A percentile compares a stretch with the other conserved stretches of the same genome.
phyloP scores from a whole-genome alignment of 352 stramenopile species.

The Elongisporangium anandrum region DNA sequence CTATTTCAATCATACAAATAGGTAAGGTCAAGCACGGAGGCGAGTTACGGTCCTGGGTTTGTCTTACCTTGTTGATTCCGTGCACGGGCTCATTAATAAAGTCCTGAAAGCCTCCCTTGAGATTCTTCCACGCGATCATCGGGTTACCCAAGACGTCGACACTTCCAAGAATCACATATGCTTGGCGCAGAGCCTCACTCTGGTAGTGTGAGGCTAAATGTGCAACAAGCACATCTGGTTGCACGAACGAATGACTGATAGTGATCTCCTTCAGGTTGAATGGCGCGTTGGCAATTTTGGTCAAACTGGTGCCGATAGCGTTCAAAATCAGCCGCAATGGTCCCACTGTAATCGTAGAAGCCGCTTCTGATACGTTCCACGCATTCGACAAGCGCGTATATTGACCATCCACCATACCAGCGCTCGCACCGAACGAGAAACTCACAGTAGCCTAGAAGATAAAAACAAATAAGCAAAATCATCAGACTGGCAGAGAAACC shows the following conservation, averaged over 20 bases:
- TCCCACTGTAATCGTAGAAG: slow-evolving; percentile 59
- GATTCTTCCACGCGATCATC: slow-evolving; percentile 86
- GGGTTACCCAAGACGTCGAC: slow-evolving; percentile 87
- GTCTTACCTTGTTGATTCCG: slow-evolving; percentile 56
- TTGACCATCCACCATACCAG: slow-evolving; percentile 57
- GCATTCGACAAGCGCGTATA: slow-evolving; percentile 27
- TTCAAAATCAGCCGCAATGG: slow-evolving; percentile 81
- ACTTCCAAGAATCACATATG: slow-evolving; percentile 85
- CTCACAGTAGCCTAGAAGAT: slow-evolving; percentile 60
- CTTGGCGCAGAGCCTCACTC: slow-evolving; percentile 82
- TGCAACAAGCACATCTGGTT: slow-evolving; percentile 65
- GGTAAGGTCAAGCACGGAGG: no score
- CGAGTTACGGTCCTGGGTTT: not conserved
- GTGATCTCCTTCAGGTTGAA: slow-evolving; percentile 73
- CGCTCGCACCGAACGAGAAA: slow-evolving; percentile 76
- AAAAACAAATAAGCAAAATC: not conserved
- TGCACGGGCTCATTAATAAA: slow-evolving; percentile 82
- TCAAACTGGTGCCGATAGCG: slow-evolving; percentile 82
- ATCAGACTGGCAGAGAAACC: not conserved
- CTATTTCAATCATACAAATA: no score
- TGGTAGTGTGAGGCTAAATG: slow-evolving; percentile 81
- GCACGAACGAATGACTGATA: slow-evolving; percentile 84
- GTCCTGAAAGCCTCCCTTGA: slow-evolving; percentile 73
- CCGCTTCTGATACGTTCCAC: slow-evolving; percentile 19
- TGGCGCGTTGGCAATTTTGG: slow-evolving; percentile 87